Evolutionary conservation across 192 early-diverging fungal species (phyloP).

Genomic region (Dissophora ornata): DNA sequence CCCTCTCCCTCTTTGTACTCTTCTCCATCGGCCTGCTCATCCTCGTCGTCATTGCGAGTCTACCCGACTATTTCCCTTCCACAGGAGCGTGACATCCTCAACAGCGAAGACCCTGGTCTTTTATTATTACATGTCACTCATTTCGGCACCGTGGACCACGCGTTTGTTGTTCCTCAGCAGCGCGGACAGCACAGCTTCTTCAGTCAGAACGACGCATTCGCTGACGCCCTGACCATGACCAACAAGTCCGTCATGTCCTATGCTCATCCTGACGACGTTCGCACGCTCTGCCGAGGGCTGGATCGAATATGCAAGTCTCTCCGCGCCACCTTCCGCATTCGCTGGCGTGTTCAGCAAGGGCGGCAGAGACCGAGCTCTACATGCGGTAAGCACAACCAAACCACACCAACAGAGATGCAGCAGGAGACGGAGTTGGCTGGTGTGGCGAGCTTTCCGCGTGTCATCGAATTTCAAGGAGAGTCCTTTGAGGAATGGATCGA

Average conservation of each 20-base stretch:
- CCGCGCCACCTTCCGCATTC: slow-evolving; percentile 15
- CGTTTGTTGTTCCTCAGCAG: slow-evolving; percentile 19
- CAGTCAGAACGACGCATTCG: neutral
- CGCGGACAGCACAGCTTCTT: neutral
- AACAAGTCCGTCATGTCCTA: slow-evolving; percentile 39
- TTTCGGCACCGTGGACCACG: slow-evolving; percentile 45
- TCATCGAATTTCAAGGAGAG: slow-evolving; percentile 43
- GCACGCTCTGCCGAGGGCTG: slow-evolving; percentile 24
- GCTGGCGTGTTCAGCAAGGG: slow-evolving; percentile 22
- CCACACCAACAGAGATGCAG: no score
- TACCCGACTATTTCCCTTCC: no score
- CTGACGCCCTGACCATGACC: slow-evolving; percentile 12
- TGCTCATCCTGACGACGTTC: slow-evolving; percentile 38
- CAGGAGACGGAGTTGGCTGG: neutral
- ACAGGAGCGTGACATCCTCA: no score
- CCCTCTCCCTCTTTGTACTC: neutral
- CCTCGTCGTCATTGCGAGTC: neutral
- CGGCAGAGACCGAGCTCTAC: no score
- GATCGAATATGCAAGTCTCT: slow-evolving; percentile 30
- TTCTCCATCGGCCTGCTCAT: slow-evolving; percentile 1
- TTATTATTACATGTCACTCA: slow-evolving; percentile 42
- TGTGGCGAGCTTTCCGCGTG: neutral
- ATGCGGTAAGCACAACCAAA: no score
- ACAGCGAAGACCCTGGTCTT: slow-evolving; percentile 4
- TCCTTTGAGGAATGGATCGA: slow-evolving; percentile 45